Percentiles rank a stretch among this genome's conserved stretches.
Evolutionary conservation across 108 stramenopile genomes (phyloP).

Genomic region (Fragilaria crotonensis): DNA sequence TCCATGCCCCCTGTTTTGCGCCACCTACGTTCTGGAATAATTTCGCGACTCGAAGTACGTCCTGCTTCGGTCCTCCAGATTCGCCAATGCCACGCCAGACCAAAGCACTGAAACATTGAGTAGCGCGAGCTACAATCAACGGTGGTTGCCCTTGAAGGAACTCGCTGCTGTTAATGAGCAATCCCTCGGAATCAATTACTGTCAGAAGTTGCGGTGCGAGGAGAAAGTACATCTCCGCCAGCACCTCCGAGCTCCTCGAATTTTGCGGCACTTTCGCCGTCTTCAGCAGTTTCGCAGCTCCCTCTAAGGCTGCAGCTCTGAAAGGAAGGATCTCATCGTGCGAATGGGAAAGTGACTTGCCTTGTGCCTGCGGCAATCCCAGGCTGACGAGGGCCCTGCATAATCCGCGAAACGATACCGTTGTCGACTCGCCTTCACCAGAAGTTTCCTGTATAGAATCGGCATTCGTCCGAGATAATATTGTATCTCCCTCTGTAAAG

Average conservation of each 20-base stretch:
- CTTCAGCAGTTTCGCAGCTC: constrained; percentile 32
- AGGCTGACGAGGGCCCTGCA: constrained; percentile 54
- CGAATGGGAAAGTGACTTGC: constrained; percentile 2
- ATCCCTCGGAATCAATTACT: background rate
- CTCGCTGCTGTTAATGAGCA: background rate
- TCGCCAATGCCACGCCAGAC: constrained; percentile 51
- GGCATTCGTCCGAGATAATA: background rate
- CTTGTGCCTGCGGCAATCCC: constrained; percentile 28
- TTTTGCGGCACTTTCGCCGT: background rate
- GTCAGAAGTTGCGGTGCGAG: background rate
- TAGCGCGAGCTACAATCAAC: constrained; percentile 54
- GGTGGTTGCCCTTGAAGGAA: constrained; percentile 21
- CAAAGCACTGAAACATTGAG: constrained; percentile 50
- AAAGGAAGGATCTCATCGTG: constrained; percentile 55
- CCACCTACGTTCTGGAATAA: constrained; percentile 17
- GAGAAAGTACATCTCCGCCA: background rate
- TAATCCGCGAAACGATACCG: constrained; percentile 40
- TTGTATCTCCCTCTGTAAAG: constrained; percentile 14
- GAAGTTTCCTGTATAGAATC: constrained; percentile 2
- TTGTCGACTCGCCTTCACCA: background rate
- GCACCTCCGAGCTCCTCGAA: no score
- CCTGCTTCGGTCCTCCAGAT: constrained; percentile 1
- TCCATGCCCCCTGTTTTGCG: constrained; percentile 42
- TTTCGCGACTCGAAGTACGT: constrained; percentile 15
- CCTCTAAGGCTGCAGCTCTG: constrained; percentile 41